Evolutionary conservation across 257 asterid species (phyloP), one percentile per base, ranked within the genome.

Genomic region (Nicotiana knightiana): DNA sequence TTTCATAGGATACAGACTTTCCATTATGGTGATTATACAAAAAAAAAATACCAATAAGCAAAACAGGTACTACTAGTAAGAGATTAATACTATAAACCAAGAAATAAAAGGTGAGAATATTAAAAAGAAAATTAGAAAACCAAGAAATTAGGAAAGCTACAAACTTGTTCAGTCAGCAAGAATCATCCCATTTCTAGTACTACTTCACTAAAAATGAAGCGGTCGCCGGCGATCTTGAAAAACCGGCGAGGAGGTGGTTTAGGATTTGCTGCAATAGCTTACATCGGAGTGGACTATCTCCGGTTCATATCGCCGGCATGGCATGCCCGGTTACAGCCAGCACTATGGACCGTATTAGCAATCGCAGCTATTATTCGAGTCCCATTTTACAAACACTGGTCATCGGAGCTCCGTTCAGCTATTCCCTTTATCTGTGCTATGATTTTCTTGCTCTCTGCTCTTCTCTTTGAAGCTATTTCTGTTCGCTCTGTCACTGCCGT

Each of bases 401-500:
- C 97, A 2, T 77, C 88, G 84, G 99, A 96, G 93, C 91, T 93
- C 3, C 90, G 95, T 18, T 90, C 97, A 55, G 97, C 98, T 81
- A 80, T 94, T 13, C 98, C 99, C 9, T 96, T 94, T 85, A 66
- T 94, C 28, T 89, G 92, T 4, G 90, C 99, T 24, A 80, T 96
- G 77, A 1, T 94, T 5, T 94, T 96, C 78, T 85, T 96, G 93
- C 91, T 92, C 17, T 89, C 91, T n/a, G 95, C 98, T 83, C 86
- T 96, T n/a, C 92, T 96, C 17, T 83, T 92, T 58, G 99, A 96
- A 83, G 87, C 87, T 67, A 88, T 96, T 77, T 96, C 97, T 33
- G 99, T 96, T 81, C 97, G 99, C 88, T 96, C 97, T 43, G 97
- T 93, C 76, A 94, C 99, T 13, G 98, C 98, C 48, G 99, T 96